These are phyloP conservation scores for Trichosanthes cucumerina DNA, from an alignment of 306 rosid species.

Conservation along the genomic window DNA sequence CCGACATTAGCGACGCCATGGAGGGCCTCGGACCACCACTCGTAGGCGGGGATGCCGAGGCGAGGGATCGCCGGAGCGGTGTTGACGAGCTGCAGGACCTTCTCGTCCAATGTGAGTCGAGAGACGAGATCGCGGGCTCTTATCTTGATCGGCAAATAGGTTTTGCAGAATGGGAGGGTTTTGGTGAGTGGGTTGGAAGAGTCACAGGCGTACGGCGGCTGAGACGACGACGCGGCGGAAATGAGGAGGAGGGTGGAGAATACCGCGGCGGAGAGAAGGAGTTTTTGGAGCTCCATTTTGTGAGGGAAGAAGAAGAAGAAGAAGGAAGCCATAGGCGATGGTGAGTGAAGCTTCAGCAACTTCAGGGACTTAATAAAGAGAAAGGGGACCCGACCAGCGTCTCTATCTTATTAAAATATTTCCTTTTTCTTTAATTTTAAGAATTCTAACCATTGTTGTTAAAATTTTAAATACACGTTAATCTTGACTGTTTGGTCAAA, in stretches of 20 bases:
- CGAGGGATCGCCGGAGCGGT: constrained; percentile 72
- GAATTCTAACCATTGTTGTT: background rate
- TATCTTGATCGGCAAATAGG: constrained; percentile 32
- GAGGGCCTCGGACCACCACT: constrained; percentile 94
- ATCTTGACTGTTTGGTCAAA: no score
- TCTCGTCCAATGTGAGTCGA: constrained; percentile 83
- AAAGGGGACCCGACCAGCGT: background rate
- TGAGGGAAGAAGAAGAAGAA: background rate
- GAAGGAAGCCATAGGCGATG: background rate
- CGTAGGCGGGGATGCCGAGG: constrained; percentile 65
- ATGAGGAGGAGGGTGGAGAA: constrained; percentile 1
- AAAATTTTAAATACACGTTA: background rate
- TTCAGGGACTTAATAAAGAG: background rate
- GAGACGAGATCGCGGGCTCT: constrained; percentile 63
- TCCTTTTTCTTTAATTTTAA: background rate
- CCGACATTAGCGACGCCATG: constrained; percentile 61
- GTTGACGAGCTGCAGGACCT: constrained; percentile 77
- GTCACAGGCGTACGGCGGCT: constrained; percentile 69
- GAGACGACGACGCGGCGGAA: constrained; percentile 25
- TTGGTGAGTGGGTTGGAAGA: constrained; percentile 45
- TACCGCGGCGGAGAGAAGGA: background rate
- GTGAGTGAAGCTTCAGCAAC: background rate
- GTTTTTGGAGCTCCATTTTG: background rate
- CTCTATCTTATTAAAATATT: background rate
- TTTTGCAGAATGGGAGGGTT: constrained; percentile 61